phyloP scores from a whole-genome alignment of 495 filamentous ascomycete species.

The Hypoxylon trugodes region DNA sequence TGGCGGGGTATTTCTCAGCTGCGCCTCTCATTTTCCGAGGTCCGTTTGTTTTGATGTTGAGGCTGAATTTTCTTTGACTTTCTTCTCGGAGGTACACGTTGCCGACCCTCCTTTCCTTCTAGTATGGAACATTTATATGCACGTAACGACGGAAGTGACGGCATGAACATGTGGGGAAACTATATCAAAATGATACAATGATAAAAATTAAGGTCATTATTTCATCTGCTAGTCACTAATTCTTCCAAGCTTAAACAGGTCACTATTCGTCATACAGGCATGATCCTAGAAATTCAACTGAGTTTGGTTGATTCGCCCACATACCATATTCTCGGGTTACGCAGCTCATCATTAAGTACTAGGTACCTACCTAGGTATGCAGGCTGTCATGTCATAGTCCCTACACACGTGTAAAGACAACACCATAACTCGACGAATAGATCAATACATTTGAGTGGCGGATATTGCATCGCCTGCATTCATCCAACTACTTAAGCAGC shows the following conservation, averaged over 20 bases:
- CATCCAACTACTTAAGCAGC: conserved; percentile 29
- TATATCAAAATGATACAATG: neutral
- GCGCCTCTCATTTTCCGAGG: no score
- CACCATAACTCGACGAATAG: no score
- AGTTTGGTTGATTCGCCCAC: neutral
- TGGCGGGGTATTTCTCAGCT: no score
- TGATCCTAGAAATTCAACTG: conserved; percentile 9
- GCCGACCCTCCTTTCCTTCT: neutral
- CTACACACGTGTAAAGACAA: no score
- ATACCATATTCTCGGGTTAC: neutral
- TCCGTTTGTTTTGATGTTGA: no score
- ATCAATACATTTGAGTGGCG: neutral
- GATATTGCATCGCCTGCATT: conserved; percentile 10
- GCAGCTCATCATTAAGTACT: neutral
- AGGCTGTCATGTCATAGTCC: no score
- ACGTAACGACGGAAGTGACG: neutral
- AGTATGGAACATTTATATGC: neutral
- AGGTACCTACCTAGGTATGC: no score
- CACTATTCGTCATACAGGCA: conserved; percentile 17
- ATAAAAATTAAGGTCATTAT: conserved; percentile 2
- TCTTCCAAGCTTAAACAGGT: neutral
- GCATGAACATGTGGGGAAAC: conserved; percentile 26
- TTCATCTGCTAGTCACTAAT: neutral
- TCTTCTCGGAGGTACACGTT: no score
- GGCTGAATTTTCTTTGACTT: no score